Evolutionary conservation across 257 asterid species (phyloP).

Genomic region (Solanum ossicruentum): DNA sequence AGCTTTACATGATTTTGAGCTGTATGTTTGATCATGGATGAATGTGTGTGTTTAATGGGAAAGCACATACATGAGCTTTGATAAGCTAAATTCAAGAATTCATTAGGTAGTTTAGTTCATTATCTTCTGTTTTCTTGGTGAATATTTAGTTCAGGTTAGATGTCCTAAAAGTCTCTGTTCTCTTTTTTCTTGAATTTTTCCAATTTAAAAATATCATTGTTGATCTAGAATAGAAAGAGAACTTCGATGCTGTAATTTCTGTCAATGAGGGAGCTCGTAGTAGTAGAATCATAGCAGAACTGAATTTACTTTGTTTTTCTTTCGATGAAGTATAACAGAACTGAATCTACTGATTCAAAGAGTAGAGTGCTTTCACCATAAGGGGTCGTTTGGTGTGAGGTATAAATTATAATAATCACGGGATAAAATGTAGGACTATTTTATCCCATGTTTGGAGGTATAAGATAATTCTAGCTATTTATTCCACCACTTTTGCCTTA

Average conservation of each 20-base stretch:
- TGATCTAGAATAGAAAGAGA: neutral
- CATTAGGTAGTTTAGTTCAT: neutral
- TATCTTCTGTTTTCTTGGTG: neutral
- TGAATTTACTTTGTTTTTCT: neutral
- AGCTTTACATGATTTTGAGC: neutral
- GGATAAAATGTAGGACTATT: too few species aligned
- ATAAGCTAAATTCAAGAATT: neutral
- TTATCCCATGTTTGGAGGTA: too few species aligned
- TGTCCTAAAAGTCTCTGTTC: neutral
- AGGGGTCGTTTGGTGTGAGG: neutral
- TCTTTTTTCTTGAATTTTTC: neutral
- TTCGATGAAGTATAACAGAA: too few species aligned
- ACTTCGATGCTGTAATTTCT: accelerated
- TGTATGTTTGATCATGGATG: neutral
- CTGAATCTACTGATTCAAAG: neutral
- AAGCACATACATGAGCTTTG: neutral
- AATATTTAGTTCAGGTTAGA: neutral
- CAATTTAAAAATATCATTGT: neutral
- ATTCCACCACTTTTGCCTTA: too few species aligned
- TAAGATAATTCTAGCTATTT: too few species aligned
- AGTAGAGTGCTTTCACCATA: neutral
- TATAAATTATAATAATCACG: too few species aligned
- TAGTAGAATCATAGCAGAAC: neutral
- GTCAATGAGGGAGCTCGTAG: neutral
- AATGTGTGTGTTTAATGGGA: neutral